A percentile compares a stretch with the other conserved stretches of the same genome.
These are phyloP conservation scores for Rhizodiscina lignyota DNA, from an alignment of 495 filamentous ascomycete genomes.

Conservation along the genomic window DNA sequence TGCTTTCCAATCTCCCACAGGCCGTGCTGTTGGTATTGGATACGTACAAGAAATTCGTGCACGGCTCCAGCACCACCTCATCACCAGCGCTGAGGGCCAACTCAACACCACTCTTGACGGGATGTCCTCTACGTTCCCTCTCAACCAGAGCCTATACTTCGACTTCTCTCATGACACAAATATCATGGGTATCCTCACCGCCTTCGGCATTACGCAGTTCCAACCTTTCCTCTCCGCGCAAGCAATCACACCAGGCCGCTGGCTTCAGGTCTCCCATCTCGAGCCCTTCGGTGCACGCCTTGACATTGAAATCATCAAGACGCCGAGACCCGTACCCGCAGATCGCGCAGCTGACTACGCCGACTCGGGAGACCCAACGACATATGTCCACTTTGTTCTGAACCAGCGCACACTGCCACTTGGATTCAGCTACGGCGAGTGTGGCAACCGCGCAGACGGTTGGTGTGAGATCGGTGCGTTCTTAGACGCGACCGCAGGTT, in stretches of 20 bases:
- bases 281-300: slow-evolving; percentile 43
- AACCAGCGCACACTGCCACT: slow-evolving; percentile 48
- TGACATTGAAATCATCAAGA: slow-evolving; percentile 46
- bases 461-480: slow-evolving; percentile 47
- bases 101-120: slow-evolving; percentile 40
- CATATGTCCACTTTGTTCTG: slow-evolving; percentile 46
- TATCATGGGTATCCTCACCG: slow-evolving; percentile 25
- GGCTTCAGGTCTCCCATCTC: slow-evolving; percentile 37
- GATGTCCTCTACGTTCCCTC: slow-evolving; percentile 28
- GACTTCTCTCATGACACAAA: slow-evolving; percentile 22
- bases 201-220: slow-evolving; percentile 40
- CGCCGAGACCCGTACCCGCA: slow-evolving; percentile 32
- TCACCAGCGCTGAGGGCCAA: slow-evolving; percentile 32
- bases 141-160: slow-evolving; percentile 30
- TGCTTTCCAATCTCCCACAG: slow-evolving; percentile 41
- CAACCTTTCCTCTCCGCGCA: slow-evolving; percentile 24
- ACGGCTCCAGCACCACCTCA: slow-evolving; percentile 35
- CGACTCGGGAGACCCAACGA: slow-evolving; percentile 23
- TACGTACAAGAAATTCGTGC: slow-evolving; percentile 47
- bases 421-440: slow-evolving; percentile 36
- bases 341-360: slow-evolving; percentile 20
- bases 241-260: slow-evolving; percentile 26
- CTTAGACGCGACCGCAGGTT: slow-evolving; percentile 26
- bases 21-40: slow-evolving; percentile 44
- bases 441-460: slow-evolving; percentile 40